Percentiles rank a stretch among this genome's conserved stretches.
Evolutionary conservation across 208 protist genomes (phyloP).

Genomic region (Leptomonas seymouri): DNA sequence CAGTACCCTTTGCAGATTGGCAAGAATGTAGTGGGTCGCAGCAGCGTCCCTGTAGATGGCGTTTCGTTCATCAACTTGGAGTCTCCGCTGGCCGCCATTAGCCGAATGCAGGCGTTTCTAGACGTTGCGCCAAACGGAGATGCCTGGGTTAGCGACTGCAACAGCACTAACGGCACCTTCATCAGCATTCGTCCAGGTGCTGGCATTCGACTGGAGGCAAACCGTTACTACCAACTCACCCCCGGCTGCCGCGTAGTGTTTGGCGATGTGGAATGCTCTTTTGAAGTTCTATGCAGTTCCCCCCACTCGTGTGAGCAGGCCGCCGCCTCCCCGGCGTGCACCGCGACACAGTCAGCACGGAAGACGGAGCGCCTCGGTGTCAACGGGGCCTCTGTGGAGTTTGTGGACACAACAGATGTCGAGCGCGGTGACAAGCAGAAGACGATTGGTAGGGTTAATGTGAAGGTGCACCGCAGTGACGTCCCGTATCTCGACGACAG

Average conservation of each 20-base stretch:
- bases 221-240: slow-evolving; percentile 81
- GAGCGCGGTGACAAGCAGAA: not conserved
- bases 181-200: slow-evolving; percentile 50
- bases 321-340: not conserved
- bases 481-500: slow-evolving; percentile 21
- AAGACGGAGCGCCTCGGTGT: slow-evolving; percentile 15
- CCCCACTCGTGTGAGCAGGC: not conserved
- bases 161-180: slow-evolving; percentile 89
- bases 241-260: slow-evolving; percentile 70
- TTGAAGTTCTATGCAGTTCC: slow-evolving; percentile 20
- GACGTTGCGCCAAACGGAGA: slow-evolving; percentile 81
- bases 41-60: slow-evolving; percentile 44
- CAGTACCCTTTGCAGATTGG: slow-evolving; percentile 47
- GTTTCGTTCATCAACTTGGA: slow-evolving; percentile 74
- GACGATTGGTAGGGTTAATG: not conserved
- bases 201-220: slow-evolving; percentile 60
- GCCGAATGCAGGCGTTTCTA: slow-evolving; percentile 82
- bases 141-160: slow-evolving; percentile 83
- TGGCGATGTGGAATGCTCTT: slow-evolving; percentile 70
- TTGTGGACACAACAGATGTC: not conserved
- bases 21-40: slow-evolving; percentile 81
- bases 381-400: not conserved
- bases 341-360: slow-evolving; percentile 4
- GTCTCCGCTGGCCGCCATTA: slow-evolving; percentile 63
- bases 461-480: slow-evolving; percentile 5